These are phyloP conservation scores for Xylariaceae sp. DNA, from an alignment of 2,329 filamentous ascomycete genomes.

Conservation along the genomic window DNA sequence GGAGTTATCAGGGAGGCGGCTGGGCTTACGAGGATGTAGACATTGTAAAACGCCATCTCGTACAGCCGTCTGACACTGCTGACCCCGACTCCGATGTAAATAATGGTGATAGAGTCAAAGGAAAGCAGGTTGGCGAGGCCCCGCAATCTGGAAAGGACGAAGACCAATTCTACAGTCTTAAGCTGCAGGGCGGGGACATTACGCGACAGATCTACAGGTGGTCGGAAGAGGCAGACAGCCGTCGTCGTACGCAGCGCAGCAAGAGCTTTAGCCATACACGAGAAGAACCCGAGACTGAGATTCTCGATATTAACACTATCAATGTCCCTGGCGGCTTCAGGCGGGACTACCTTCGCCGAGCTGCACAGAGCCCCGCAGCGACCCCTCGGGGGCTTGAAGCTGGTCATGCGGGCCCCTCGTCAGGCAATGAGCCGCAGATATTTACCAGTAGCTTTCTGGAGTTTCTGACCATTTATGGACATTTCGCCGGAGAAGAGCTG, in stretches of 20 bases:
- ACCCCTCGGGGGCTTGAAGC: slow-evolving; percentile 38
- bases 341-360: slow-evolving; percentile 77
- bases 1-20: slow-evolving; percentile 41
- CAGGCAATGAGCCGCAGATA: slow-evolving; percentile 51
- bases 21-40: slow-evolving; percentile 81
- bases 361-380: slow-evolving; percentile 57
- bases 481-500: slow-evolving; percentile 94
- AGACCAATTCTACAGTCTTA: slow-evolving; percentile 89
- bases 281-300: slow-evolving; percentile 72
- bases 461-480: slow-evolving; percentile 89
- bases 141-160: slow-evolving; percentile 45
- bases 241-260: slow-evolving; percentile 66
- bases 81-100: slow-evolving; percentile 36
- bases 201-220: slow-evolving; percentile 94
- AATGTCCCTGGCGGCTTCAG: slow-evolving; percentile 91
- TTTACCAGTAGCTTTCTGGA: slow-evolving; percentile 93
- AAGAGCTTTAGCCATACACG: slow-evolving; percentile 79
- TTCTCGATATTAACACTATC: slow-evolving; percentile 82
- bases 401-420: slow-evolving; percentile 34
- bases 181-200: slow-evolving; percentile 88
- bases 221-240: slow-evolving; percentile 79
- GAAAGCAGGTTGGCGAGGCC: slow-evolving; percentile 44
- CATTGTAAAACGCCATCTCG: slow-evolving; percentile 82
- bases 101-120: slow-evolving; percentile 43
- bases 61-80: slow-evolving; percentile 56